phyloP scores from a whole-genome alignment of 106 monocot genomes.

The Iris macrosiphon region DNA sequence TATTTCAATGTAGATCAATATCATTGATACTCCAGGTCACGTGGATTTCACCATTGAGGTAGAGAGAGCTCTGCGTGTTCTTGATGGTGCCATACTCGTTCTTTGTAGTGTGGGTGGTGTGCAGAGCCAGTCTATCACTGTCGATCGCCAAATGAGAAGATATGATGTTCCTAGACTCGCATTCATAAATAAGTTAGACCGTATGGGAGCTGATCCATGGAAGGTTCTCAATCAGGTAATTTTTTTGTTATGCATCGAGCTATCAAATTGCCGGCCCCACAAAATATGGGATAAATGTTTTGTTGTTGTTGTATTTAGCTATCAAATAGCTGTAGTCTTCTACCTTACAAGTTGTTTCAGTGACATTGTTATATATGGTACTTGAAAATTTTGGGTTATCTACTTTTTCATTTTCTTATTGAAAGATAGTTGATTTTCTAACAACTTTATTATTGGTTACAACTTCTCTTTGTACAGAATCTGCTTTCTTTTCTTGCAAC shows the following conservation, averaged over 20 bases:
- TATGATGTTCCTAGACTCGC: constrained; percentile 95
- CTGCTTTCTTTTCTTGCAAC: too few species aligned
- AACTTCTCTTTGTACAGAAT: too few species aligned
- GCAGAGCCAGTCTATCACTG: constrained; percentile 96
- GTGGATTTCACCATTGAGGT: constrained; percentile 99
- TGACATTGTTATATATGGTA: too few species aligned
- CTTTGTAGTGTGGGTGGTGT: constrained; percentile 99
- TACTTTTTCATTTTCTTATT: background rate
- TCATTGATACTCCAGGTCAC: constrained; percentile 97
- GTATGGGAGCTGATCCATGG: constrained; percentile 99
- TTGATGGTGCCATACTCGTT: constrained; percentile 98
- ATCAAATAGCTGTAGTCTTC: too few species aligned
- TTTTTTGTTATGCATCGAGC: too few species aligned
- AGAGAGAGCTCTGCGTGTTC: constrained; percentile 91
- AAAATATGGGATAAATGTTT: too few species aligned
- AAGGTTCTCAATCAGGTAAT: constrained; percentile 94
- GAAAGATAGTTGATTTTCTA: background rate
- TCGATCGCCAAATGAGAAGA: constrained; percentile 98
- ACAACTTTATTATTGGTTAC: too few species aligned
- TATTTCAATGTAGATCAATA: constrained; percentile 63
- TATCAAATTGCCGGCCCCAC: too few species aligned
- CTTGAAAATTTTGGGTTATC: background rate
- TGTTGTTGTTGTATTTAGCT: too few species aligned
- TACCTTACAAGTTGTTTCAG: too few species aligned
- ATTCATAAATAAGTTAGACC: constrained; percentile 95